These are phyloP conservation scores for Codiaeum variegatum DNA, from an alignment of 441 rosid genomes.

Conservation along the genomic window DNA sequence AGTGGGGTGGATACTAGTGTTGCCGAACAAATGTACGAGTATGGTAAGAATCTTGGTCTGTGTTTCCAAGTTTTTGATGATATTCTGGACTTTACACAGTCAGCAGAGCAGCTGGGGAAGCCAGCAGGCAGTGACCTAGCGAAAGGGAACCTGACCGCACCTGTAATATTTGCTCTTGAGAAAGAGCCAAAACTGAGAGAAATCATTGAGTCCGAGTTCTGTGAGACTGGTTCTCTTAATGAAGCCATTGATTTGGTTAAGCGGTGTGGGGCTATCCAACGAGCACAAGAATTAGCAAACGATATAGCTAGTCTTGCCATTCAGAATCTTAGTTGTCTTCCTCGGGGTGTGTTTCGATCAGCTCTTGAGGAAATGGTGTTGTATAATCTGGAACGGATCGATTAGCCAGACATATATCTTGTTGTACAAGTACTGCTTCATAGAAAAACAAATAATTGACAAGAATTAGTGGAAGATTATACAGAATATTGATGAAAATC, in stretches of 20 bases:
- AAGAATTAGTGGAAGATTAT: background rate
- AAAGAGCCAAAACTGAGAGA: constrained; percentile 74
- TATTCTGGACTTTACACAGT: constrained; percentile 85
- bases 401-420: constrained; percentile 29
- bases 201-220: constrained; percentile 84
- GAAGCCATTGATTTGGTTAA: constrained; percentile 68
- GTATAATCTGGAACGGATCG: constrained; percentile 83
- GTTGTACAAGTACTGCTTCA: background rate
- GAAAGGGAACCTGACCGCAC: constrained; percentile 87
- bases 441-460: background rate
- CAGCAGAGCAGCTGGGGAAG: constrained; percentile 89
- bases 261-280: constrained; percentile 58
- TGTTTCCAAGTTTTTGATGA: constrained; percentile 89
- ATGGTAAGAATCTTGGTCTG: constrained; percentile 81
- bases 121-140: constrained; percentile 81
- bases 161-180: constrained; percentile 74
- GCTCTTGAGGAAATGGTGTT: constrained; percentile 77
- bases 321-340: constrained; percentile 64
- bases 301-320: constrained; percentile 74
- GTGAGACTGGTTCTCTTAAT: constrained; percentile 67
- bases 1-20: constrained; percentile 51
- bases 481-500: background rate
- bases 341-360: constrained; percentile 43
- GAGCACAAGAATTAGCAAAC: constrained; percentile 68
- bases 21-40: constrained; percentile 62